Base-by-base conservation (phyloP, 352 stramenopile genomes). In the Pythium sp. region DNA sequence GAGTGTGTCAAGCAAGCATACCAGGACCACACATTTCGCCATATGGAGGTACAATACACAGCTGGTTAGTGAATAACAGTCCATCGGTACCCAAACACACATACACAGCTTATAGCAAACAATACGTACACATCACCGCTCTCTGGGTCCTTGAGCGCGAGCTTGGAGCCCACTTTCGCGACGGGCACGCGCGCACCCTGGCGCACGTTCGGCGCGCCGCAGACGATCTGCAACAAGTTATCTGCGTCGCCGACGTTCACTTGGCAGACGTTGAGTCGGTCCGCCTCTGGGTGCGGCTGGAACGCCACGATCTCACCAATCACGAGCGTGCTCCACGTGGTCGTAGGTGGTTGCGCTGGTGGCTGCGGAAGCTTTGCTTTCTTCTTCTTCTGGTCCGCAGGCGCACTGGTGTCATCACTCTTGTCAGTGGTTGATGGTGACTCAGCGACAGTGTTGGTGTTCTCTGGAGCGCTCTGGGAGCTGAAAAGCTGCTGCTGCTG, bases 221-320 rank as follows among this genome's bases (percentile, higher is more conserved):
- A 94, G 61, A 94, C 83, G 70, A 94, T 94, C 73, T 91, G 83
- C 51, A 94, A 63, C 65, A 88, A 66, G 56, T 80, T 79, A 7
- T 84, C 74, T 32, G 72, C 70, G 67, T 90, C 79, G 20, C 82
- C 83, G 26, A 91, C 68, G 65, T 90, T 73, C 34, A 94, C 82
- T 43, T 79, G 67, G 67, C 83, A 94, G 28, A 94, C 70, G 62
- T 88, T 89, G 20, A 93, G 70, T 7, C 81, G 80, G 46, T 91
- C 82, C 0, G 86, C 86, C 54, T 82, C 72, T 22, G 86, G 86
- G 64, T 93, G 86, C 58, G 77, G 43, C 47, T 80, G 68, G 47
- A 90, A 69, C 12, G 78, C 71, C 49, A 91, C 73, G 65, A 93
- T 92, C 73, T 92, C 81, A 53, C 86, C 86, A 20, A 93, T 67